Base-by-base conservation (phyloP, 176 grass and related monocot genomes). In the Alopecurus myosuroides region DNA sequence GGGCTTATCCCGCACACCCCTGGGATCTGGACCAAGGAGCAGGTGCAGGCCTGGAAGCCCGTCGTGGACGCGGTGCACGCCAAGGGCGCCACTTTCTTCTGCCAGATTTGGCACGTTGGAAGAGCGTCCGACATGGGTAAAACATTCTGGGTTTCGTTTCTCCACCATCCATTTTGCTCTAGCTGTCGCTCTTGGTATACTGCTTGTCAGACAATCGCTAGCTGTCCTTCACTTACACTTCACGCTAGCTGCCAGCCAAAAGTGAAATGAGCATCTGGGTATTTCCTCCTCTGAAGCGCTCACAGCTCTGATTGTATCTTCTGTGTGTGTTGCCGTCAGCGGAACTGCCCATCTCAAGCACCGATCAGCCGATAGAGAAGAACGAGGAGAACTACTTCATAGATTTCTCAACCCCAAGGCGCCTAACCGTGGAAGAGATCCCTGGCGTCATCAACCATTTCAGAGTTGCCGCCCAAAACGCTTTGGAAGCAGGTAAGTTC, bases 41-140 rank as follows among this genome's bases (percentile, higher is more conserved):
- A 96, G 40, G 74, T 96, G 14, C 86, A 91, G 50, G 88, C 91
- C 30, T 96, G 94, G 94, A 96, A 89, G 67, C 91, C 84, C 17
- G 48, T 93, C 46, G 91, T 96, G 51, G 66, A 93, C 65, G 77
- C 86, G 0, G 88, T 91, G 34, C 94, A 96, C 89, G 73, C 77
- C 1, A 93, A 87, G 79, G 94, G 77, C 36, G 94, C 84, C 6
- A 61, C 81, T 74, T 93, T 93, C 86, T 96, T 96, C 81, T 96
- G 88, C 77, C 94, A 95, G 74, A 90, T 95, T 74, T 92, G 87
- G 93, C 93, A 95, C 63, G 86, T 78, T 11, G 91, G 94, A 44
- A 87, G 94, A 75, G 76, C 67, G 31, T 93, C 91, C 48, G 86
- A 90, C 62, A 87, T 76, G 73, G 77, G 91, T 96, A 83, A 66